These are phyloP conservation scores for Hypomyces rosellus DNA, from an alignment of 2,329 filamentous ascomycete genomes.

Conservation along the genomic window DNA sequence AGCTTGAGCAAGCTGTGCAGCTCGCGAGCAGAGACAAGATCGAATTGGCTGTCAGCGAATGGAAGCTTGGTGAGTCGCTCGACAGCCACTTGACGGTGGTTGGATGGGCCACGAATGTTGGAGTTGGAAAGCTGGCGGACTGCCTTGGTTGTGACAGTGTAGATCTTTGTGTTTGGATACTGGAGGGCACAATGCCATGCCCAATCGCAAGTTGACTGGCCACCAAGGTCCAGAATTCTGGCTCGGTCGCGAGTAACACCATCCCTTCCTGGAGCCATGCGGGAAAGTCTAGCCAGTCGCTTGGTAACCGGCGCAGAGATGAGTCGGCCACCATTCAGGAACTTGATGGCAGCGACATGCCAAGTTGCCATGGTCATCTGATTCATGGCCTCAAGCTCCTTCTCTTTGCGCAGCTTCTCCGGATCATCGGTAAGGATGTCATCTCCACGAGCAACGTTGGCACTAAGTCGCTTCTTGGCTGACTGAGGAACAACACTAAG, in stretches of 20 bases:
- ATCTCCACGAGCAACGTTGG: slow-evolving; percentile 67
- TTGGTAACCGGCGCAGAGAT: slow-evolving; percentile 59
- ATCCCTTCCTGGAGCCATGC: slow-evolving; percentile 37
- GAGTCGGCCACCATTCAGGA: slow-evolving; percentile 58
- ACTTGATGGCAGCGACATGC: slow-evolving; percentile 55
- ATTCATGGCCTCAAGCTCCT: slow-evolving; percentile 70
- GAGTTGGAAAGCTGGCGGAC: slow-evolving; percentile 64
- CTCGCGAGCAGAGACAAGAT: slow-evolving; percentile 83
- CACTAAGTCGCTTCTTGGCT: slow-evolving; percentile 64
- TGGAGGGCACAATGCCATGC: slow-evolving; percentile 87
- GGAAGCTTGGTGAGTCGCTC: slow-evolving; percentile 73
- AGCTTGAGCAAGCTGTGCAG: slow-evolving; percentile 80
- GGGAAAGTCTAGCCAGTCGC: slow-evolving; percentile 50
- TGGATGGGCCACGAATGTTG: slow-evolving; percentile 74
- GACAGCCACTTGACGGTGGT: slow-evolving; percentile 79
- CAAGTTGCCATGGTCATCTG: slow-evolving; percentile 60
- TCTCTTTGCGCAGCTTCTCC: slow-evolving; percentile 60
- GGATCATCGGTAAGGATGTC: slow-evolving; percentile 57
- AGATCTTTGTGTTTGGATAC: slow-evolving; percentile 78
- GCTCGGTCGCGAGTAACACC: slow-evolving; percentile 46
- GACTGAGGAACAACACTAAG: slow-evolving; percentile 62
- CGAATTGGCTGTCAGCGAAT: slow-evolving; percentile 80
- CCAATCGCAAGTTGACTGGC: slow-evolving; percentile 84
- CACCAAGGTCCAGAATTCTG: slow-evolving; percentile 79
- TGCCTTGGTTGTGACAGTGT: slow-evolving; percentile 74